phyloP scores from a whole-genome alignment of 2,329 filamentous ascomycete genomes.

The Fusarium xylarioides region DNA sequence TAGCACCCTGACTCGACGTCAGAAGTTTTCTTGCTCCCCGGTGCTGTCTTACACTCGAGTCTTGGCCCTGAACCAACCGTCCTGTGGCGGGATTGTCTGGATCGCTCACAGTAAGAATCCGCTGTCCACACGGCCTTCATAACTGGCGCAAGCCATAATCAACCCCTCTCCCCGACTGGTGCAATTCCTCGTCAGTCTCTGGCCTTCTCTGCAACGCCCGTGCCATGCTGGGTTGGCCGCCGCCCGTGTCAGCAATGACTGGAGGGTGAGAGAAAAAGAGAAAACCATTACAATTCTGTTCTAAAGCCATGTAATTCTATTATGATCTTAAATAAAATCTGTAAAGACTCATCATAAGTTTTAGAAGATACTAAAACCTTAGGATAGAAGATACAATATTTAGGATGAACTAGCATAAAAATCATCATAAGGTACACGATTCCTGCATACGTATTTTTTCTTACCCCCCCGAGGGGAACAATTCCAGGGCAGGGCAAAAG shows the following conservation, averaged over 20 bases:
- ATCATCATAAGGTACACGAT: background rate
- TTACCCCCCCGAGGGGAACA: background rate
- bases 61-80: background rate
- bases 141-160: slow-evolving; percentile 24
- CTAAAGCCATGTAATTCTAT: background rate
- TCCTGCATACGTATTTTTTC: background rate
- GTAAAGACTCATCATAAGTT: background rate
- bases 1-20: background rate
- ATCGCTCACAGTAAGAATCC: slow-evolving; percentile 15
- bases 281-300: background rate
- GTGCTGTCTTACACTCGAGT: background rate
- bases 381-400: background rate
- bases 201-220: slow-evolving; percentile 11
- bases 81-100: background rate
- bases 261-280: background rate
- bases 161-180: background rate
- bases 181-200: slow-evolving; percentile 15
- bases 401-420: background rate
- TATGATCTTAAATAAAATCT: background rate
- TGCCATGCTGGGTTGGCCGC: slow-evolving; percentile 13
- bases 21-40: background rate
- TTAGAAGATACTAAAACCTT: background rate
- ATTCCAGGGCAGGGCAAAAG: slow-evolving; percentile 32
- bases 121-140: slow-evolving; percentile 8
- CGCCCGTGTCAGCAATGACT: slow-evolving; percentile 22